Evolutionary conservation across 768 basidiomycete genomes (phyloP).

Genomic region (Trametopsis cervina): DNA sequence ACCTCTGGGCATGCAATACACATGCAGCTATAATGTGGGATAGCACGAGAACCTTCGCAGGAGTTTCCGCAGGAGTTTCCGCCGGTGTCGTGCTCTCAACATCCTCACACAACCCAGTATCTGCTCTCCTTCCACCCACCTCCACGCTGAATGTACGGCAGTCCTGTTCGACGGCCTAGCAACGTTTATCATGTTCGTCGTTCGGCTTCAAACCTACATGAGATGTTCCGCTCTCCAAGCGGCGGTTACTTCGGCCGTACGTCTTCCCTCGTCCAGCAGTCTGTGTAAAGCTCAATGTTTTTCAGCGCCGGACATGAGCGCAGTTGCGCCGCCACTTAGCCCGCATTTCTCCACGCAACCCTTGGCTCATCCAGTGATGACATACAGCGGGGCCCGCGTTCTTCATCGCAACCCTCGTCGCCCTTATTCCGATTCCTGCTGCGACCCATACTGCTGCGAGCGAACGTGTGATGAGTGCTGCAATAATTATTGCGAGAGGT

Average conservation of each 20-base stretch:
- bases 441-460: constrained; percentile 14
- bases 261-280: constrained; percentile 5
- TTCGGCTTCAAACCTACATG: constrained; percentile 13
- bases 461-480: constrained; percentile 13
- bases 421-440: constrained; percentile 5
- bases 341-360: constrained; percentile 20
- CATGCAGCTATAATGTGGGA: constrained; percentile 6
- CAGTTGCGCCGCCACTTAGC: constrained; percentile 11
- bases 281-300: background rate
- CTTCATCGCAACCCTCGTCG: constrained; percentile 9
- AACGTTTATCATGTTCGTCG: constrained; percentile 17
- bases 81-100: no score
- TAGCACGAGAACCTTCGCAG: background rate
- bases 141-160: constrained; percentile 19
- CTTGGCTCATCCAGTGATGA: constrained; percentile 17
- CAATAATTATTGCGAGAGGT: constrained; percentile 12
- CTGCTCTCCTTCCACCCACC: no score
- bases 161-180: constrained; percentile 17
- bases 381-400: constrained; percentile 16
- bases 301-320: constrained; percentile 23
- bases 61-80: no score
- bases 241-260: constrained; percentile 20
- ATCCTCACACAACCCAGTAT: no score
- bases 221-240: constrained; percentile 17
- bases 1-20: constrained; percentile 3